Evolutionary conservation across 2,329 filamentous ascomycete species (phyloP), one percentile per base, ranked within the genome.

Genomic region (Trichoderma atroviride): DNA sequence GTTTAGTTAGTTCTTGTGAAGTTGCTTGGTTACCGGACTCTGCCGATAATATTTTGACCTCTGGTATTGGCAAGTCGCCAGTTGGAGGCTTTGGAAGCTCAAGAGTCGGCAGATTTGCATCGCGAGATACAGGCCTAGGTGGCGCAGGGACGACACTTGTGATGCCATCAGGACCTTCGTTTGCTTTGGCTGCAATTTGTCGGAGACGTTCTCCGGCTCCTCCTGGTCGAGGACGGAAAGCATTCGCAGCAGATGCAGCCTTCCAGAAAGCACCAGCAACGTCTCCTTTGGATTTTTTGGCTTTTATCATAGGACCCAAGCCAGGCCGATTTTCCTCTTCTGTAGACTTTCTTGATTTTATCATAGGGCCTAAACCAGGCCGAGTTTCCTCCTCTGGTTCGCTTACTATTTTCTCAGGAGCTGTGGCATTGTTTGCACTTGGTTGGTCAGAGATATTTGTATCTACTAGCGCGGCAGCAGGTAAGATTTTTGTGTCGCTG

Each of bases 291-390:
- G 89, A 90, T 71, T 87, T 88, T 76, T 92, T 93, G 72, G 91
- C 88, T 79, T 93, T 95, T 75, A 97, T 91, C 94, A 97, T 97
- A 2, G 94, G 93, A 0, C 93, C 93, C 6, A 97, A 85, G 0
- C 93, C 94, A 22, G 93, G 93, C 19, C 92, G 82, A 6, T 71
- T 75, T 2, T 85, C 83, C 64, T 84, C 82, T 14, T 72, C 72
- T 1, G 62, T 9, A 43, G 16, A 9, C 19, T 43, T 43, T 43
- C 10, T 43, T 72, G 91, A 88, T 79, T 93, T 95, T 75, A 97
- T 91, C 94, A 97, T 97, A 2, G 94, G 93, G 0, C 93, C 93
- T 7, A 97, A 85, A 0, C 93, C 94, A 22, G 93, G 93, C n/a
- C 92, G 82, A 7, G 71, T 75, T 2, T 85, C 83, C 64, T 84